Evolutionary conservation across 1,139 yeast species (phyloP), one percentile per base, ranked within the genome.

Genomic region (Geotrichum citri-aurantii): DNA sequence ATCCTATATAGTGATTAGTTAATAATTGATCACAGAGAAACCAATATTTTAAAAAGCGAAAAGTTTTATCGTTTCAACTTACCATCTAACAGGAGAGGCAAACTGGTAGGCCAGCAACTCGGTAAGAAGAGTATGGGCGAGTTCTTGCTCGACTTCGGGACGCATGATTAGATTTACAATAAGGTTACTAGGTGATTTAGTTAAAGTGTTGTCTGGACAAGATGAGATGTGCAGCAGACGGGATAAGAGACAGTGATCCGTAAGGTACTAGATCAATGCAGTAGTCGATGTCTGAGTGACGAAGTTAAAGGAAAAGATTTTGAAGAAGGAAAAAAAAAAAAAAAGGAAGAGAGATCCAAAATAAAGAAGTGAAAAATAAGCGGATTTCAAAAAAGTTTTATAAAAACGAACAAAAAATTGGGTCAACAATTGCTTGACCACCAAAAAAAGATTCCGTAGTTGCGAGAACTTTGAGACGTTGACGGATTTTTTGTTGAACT

Each of bases 21-120:
- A 56, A 37, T 21, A 51, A 23, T 26, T 21, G 6, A n/a, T n/a
- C n/a, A n/a, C n/a, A n/a, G n/a, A n/a, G n/a, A n/a, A n/a, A n/a
- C n/a, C n/a, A n/a, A n/a, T n/a, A n/a, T n/a, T n/a, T n/a, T n/a
- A n/a, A n/a, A n/a, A n/a, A n/a, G n/a, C n/a, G n/a, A n/a, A n/a
- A n/a, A n/a, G n/a, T n/a, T n/a, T n/a, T n/a, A n/a, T n/a, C n/a
- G 27, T 46, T n/a, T 24, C 14, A 12, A 69, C 75, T 33, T 69
- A 73, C 98, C 99, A 93, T 82, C 98, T 86, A 65, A 93, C 99
- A 54, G 99, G 99, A 64, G 98, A 92, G 52, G 99, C 99, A 72
- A 93, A 93, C 77, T 93, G 99, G 78, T 92, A 93, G 55, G 99
- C 98, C 77, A 93, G 81, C 69, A 93, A 84, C 81, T 93, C 99